Conservation (phyloP, 257 asterid genomes). For the Nicotiana benthamiana region DNA sequence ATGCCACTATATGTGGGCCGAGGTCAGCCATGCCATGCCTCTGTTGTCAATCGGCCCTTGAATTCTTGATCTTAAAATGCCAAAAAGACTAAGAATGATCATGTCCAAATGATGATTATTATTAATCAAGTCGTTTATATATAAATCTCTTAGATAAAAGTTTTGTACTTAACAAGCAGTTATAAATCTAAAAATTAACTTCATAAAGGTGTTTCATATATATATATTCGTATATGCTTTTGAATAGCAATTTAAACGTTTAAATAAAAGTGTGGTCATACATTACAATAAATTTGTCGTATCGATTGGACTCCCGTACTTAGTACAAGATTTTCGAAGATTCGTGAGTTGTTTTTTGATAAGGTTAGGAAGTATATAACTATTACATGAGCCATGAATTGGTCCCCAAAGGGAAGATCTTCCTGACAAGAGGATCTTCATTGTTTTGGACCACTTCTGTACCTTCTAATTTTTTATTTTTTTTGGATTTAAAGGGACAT, state of each 20-base stretch:
- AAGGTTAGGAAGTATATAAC: neutral
- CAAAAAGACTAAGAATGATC: too few species aligned
- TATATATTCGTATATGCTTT: neutral
- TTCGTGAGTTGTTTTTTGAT: neutral
- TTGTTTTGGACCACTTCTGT: slow-evolving; percentile 17
- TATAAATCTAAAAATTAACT: too few species aligned
- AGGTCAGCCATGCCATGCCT: too few species aligned
- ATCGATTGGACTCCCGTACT: neutral
- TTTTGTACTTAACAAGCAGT: neutral
- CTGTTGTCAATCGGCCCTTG: too few species aligned
- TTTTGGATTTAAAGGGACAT: neutral
- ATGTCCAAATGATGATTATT: too few species aligned
- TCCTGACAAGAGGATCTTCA: slow-evolving; percentile 29
- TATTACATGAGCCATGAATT: neutral
- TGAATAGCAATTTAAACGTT: neutral
- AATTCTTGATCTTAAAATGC: too few species aligned
- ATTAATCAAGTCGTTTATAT: too few species aligned
- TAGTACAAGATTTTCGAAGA: neutral
- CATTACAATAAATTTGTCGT: neutral
- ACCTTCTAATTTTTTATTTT: neutral
- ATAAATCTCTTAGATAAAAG: too few species aligned
- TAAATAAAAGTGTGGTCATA: too few species aligned
- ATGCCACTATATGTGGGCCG: too few species aligned
- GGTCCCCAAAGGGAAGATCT: slow-evolving; percentile 15
- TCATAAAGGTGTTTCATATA: neutral